phyloP scores from a whole-genome alignment of 1,284 basidiomycete species.

The Dichomitus squalens region DNA sequence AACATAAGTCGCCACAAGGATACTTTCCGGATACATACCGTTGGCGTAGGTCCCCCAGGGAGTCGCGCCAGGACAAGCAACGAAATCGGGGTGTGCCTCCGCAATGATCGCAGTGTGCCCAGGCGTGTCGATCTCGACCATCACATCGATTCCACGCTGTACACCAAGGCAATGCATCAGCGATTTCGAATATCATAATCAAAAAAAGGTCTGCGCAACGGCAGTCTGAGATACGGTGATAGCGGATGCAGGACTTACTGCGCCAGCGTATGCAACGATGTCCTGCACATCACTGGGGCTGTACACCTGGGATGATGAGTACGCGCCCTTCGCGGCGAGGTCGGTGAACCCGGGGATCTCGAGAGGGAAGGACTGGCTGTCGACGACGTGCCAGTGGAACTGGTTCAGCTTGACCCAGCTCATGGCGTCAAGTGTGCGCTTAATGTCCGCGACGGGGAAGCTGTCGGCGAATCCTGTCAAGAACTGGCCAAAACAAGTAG shows the following conservation, averaged over 20 bases:
- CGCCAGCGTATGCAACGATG: conserved; percentile 73
- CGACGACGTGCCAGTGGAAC: conserved; percentile 84
- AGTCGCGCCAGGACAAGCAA: conserved; percentile 67
- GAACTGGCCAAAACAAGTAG: background rate
- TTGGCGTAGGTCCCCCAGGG: conserved; percentile 71
- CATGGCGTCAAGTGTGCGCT: conserved; percentile 83
- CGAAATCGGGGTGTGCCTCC: conserved; percentile 66
- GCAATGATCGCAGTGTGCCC: conserved; percentile 78
- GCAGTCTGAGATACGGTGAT: no score
- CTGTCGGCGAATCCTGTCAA: conserved; percentile 35
- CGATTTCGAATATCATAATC: background rate
- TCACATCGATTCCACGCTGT: conserved; percentile 80
- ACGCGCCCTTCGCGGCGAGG: conserved; percentile 71
- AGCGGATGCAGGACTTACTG: conserved; percentile 44
- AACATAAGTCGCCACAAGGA: background rate
- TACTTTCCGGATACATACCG: conserved; percentile 35
- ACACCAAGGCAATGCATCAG: conserved; percentile 2
- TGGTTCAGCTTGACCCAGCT: conserved; percentile 82
- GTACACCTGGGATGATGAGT: conserved; percentile 61
- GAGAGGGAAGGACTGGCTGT: conserved; percentile 79
- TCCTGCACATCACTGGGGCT: conserved; percentile 58
- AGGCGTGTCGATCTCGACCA: conserved; percentile 74
- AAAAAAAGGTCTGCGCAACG: no score
- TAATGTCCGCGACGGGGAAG: conserved; percentile 68
- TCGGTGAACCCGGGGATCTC: conserved; percentile 63